Percentiles rank a stretch among this genome's conserved stretches.
These are phyloP conservation scores for Ceratorhiza oryzae-sativae DNA, from an alignment of 1,284 basidiomycete species.

Conservation along the genomic window DNA sequence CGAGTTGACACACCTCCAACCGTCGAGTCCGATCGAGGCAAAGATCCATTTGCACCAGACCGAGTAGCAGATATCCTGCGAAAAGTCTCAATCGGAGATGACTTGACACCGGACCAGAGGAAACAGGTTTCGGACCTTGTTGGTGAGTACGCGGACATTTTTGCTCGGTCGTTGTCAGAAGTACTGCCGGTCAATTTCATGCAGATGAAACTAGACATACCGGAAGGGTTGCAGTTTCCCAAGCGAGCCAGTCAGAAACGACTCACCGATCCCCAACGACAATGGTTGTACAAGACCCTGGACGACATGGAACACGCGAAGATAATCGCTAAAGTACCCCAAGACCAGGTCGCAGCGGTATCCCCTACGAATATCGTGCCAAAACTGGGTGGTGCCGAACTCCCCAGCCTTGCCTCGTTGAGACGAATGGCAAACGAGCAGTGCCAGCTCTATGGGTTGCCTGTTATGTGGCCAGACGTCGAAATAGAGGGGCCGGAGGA, in stretches of 20 bases:
- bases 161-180: slow-evolving; percentile 41
- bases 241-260: slow-evolving; percentile 34
- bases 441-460: slow-evolving; percentile 5
- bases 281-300: slow-evolving; percentile 36
- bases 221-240: slow-evolving; percentile 20
- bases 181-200: slow-evolving; percentile 41
- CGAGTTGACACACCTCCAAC: not conserved
- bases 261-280: slow-evolving; percentile 39
- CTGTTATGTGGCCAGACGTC: not conserved
- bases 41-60: slow-evolving; percentile 9
- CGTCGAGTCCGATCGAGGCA: not conserved
- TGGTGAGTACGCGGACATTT: slow-evolving; percentile 42
- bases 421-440: slow-evolving; percentile 39
- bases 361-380: slow-evolving; percentile 41
- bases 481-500: slow-evolving; percentile 36
- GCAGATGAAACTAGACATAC: slow-evolving; percentile 41
- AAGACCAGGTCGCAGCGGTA: slow-evolving; percentile 41
- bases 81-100: slow-evolving; percentile 40
- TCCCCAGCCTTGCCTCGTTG: slow-evolving; percentile 28
- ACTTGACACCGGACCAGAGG: slow-evolving; percentile 39
- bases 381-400: slow-evolving; percentile 39
- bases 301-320: slow-evolving; percentile 42
- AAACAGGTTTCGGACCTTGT: slow-evolving; percentile 30
- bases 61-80: slow-evolving; percentile 40
- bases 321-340: slow-evolving; percentile 38